phyloP scores from a whole-genome alignment of 306 rosid genomes.

The Cucumis cinereus region DNA sequence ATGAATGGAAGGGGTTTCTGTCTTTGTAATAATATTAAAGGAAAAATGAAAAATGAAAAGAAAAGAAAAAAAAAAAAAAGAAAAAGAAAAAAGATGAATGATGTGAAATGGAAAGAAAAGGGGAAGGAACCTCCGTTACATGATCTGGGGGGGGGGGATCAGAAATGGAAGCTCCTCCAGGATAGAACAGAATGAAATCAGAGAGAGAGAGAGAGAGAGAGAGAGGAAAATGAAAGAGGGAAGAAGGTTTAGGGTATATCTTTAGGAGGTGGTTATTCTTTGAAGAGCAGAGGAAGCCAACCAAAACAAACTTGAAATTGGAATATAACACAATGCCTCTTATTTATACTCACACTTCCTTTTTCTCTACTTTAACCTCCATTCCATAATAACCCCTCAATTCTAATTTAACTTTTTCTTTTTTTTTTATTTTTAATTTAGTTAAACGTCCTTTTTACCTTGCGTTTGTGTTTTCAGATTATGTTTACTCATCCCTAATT shows the following conservation, averaged over 20 bases:
- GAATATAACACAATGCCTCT: constrained; percentile 10
- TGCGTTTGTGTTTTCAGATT: too few relatives aligned
- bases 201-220: background rate
- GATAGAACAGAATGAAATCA: background rate
- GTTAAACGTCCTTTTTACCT: too few relatives aligned
- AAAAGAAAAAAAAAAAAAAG: too few relatives aligned
- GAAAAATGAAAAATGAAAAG: too few relatives aligned
- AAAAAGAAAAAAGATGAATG: too few relatives aligned
- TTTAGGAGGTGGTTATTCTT: constrained; percentile 52
- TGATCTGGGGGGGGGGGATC: constrained; percentile 11
- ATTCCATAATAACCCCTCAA: background rate
- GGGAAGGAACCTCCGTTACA: constrained; percentile 8
- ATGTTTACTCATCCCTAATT: too few relatives aligned
- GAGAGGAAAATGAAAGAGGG: constrained; percentile 16
- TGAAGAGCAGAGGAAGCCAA: constrained; percentile 15
- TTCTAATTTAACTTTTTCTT: too few relatives aligned
- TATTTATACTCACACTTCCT: constrained; percentile 35
- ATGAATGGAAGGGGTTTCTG: background rate
- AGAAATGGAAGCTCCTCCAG: constrained; percentile 1
- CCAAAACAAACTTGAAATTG: constrained; percentile 21
- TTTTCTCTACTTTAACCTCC: background rate
- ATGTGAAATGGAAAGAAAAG: background rate
- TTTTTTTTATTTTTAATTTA: too few relatives aligned
- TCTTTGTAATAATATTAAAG: too few relatives aligned
- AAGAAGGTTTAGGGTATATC: constrained; percentile 20